Percentiles rank a stretch among this genome's conserved stretches.
Conservation (phyloP, 129 eudicot species). For the Lonicera japonica region DNA sequence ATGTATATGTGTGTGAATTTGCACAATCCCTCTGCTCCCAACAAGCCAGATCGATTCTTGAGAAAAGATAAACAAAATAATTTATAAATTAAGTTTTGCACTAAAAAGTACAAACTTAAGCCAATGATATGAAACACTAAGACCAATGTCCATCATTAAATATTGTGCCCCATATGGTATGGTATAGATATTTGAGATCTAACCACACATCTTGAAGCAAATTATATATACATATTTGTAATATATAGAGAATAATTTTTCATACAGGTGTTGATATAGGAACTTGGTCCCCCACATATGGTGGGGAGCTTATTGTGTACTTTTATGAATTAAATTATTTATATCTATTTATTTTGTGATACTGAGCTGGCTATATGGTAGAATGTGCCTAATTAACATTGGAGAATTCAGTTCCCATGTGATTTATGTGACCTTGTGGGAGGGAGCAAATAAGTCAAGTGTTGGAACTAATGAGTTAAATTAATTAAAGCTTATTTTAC, state of each 20-base stretch:
- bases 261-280: not conserved
- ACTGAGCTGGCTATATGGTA: not conserved
- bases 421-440: constrained; percentile 22
- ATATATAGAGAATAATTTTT: not conserved
- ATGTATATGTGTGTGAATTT: too few relatives aligned
- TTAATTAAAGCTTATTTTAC: too few relatives aligned
- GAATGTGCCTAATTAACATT: constrained; percentile 9
- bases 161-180: not conserved
- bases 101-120: not conserved
- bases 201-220: not conserved
- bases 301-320: constrained; percentile 1
- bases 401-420: constrained; percentile 35
- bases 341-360: too few relatives aligned
- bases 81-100: not conserved
- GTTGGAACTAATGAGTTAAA: constrained; percentile 3
- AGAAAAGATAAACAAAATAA: too few relatives aligned
- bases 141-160: not conserved
- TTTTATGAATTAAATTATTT: not conserved
- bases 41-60: not conserved
- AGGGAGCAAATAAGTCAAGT: constrained; percentile 22
- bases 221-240: not conserved
- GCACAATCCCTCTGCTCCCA: not conserved
- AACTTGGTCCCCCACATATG: constrained; percentile 21
- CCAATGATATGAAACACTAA: constrained; percentile 6
- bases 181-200: not conserved